Conservation (phyloP, 495 filamentous ascomycete genomes). For the Platismatia glauca region DNA sequence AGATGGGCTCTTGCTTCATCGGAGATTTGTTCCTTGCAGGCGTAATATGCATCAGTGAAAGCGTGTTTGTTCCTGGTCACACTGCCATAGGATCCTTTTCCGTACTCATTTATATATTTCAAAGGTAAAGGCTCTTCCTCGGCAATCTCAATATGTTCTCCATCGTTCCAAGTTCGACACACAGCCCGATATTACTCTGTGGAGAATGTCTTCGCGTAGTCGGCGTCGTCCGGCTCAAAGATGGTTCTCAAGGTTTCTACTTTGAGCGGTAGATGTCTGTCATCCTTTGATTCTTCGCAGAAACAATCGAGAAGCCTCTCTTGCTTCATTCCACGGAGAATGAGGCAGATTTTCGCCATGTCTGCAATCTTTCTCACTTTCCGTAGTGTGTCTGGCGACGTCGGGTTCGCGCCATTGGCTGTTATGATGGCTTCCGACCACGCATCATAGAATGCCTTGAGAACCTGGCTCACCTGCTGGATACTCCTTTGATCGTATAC, state of each 20-base stretch:
- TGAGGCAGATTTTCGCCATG: slow-evolving; percentile 10
- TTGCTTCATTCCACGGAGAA: slow-evolving; percentile 13
- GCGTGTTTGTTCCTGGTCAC: slow-evolving; percentile 6
- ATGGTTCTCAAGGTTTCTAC: background rate
- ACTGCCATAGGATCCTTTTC: slow-evolving; percentile 11
- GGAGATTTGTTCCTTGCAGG: slow-evolving; percentile 8
- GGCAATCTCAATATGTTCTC: slow-evolving; percentile 5
- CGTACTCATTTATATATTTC: background rate
- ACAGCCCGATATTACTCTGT: slow-evolving; percentile 13
- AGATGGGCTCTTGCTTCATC: slow-evolving; percentile 5
- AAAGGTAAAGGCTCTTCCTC: slow-evolving; percentile 16
- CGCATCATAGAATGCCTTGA: slow-evolving; percentile 7
- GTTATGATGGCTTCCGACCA: background rate
- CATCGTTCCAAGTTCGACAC: slow-evolving; percentile 9
- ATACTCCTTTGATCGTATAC: slow-evolving; percentile 7
- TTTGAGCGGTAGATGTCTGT: slow-evolving; percentile 4
- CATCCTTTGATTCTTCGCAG: background rate
- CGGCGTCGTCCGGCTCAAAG: background rate
- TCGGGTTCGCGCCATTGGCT: background rate
- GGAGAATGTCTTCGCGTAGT: background rate
- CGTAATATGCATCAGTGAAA: background rate
- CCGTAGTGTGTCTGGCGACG: too few species aligned
- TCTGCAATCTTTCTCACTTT: slow-evolving; percentile 1
- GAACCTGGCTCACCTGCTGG: background rate
- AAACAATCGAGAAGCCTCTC: slow-evolving; percentile 9